phyloP scores from a whole-genome alignment of 108 stramenopile species.

The Nannochloropsis salina region DNA sequence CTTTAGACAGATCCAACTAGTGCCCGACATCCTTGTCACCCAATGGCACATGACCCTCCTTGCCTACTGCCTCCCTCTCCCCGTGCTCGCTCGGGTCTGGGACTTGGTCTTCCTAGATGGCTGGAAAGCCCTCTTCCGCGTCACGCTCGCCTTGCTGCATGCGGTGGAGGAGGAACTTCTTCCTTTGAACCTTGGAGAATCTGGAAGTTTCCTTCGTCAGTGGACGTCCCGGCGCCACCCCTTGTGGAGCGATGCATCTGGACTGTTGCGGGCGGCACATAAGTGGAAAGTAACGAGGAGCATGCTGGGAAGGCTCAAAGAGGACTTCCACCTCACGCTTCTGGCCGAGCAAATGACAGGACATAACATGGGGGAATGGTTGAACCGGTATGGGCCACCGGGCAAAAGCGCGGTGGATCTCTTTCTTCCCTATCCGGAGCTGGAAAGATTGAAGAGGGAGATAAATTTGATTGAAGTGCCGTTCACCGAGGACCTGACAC shows the following conservation, averaged over 20 bases:
- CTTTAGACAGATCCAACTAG: conserved; percentile 34
- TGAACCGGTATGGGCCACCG: neutral
- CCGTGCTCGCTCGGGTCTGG: conserved; percentile 28
- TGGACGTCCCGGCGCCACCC: neutral
- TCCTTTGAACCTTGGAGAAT: neutral
- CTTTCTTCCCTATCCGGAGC: neutral
- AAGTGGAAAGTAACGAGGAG: conserved; percentile 30
- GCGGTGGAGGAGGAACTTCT: conserved; percentile 26
- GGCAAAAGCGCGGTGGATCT: neutral
- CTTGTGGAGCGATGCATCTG: neutral
- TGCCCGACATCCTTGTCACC: conserved; percentile 44
- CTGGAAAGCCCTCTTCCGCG: conserved; percentile 40
- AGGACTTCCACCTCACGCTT: conserved; percentile 28
- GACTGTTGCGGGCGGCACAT: conserved; percentile 18
- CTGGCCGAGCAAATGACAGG: neutral
- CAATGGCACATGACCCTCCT: conserved; percentile 49
- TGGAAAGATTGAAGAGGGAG: neutral
- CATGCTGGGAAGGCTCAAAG: conserved; percentile 25
- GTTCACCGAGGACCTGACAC: neutral
- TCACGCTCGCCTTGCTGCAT: conserved; percentile 35
- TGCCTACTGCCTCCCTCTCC: conserved; percentile 35
- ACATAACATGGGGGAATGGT: neutral
- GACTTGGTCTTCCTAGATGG: conserved; percentile 41
- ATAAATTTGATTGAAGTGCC: neutral
- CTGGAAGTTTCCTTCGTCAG: neutral